Conservation (phyloP, 768 basidiomycete genomes). For the Candolleomyces eurysporus region DNA sequence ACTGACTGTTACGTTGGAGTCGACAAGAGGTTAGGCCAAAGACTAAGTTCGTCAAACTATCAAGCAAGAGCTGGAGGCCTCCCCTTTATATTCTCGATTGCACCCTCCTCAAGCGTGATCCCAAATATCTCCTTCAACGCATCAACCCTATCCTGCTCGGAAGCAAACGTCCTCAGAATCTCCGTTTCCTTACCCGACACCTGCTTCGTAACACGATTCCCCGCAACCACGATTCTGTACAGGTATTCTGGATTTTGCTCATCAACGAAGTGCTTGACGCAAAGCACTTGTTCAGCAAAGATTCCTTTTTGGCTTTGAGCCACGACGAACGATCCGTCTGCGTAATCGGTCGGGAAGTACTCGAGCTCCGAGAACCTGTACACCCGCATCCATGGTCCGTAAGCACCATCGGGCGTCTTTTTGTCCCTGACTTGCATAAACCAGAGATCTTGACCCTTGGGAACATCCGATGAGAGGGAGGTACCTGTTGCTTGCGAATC, state of each 20-base stretch:
- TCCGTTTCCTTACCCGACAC: conserved; percentile 19
- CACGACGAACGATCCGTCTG: conserved; percentile 22
- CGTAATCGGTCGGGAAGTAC: conserved; percentile 20
- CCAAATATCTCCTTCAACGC: conserved; percentile 1
- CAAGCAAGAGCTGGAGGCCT: neutral
- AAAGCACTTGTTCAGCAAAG: conserved; percentile 25
- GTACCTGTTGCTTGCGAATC: neutral
- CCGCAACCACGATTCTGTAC: conserved; percentile 20
- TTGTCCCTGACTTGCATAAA: conserved; percentile 15
- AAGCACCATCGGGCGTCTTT: conserved; percentile 1
- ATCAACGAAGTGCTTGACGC: conserved; percentile 21
- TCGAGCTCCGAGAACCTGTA: conserved; percentile 26
- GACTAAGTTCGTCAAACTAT: neutral
- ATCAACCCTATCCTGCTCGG: conserved; percentile 27
- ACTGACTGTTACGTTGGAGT: neutral
- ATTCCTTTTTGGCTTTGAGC: conserved; percentile 14
- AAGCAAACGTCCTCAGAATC: conserved; percentile 19
- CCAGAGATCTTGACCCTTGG: conserved; percentile 12
- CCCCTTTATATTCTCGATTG: neutral
- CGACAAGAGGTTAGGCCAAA: neutral
- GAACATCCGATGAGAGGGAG: neutral
- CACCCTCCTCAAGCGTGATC: neutral
- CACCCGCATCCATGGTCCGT: neutral
- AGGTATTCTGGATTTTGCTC: conserved; percentile 17
- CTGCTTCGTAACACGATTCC: conserved; percentile 22